Base-by-base conservation (phyloP, 2,329 filamentous ascomycete genomes). In the Fusarium nelsonii region DNA sequence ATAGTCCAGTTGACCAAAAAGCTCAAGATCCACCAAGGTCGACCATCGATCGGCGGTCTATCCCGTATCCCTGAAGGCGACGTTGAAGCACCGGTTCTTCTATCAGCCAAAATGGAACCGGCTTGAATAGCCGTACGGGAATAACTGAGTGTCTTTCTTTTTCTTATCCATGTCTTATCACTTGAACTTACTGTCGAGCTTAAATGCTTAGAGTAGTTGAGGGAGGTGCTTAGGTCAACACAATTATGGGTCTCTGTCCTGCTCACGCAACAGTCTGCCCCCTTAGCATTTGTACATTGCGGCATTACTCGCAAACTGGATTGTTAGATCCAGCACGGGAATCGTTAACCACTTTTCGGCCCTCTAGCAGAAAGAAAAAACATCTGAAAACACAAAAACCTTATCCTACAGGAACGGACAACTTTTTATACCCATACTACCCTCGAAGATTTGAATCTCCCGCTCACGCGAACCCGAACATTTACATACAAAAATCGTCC, bases 1-100 rank as follows among this genome's bases (percentile, higher is more conserved):
- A 89, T 97, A 48, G 85, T 93, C 18, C 93, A 93, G 76, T 82
- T 97, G 68, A 95, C 94, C 77, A 92, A 97, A 78, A 97, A 95
- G 79, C 84, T 97, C 32, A 89, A 92, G 63, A 82, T 97, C 36
- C 88, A 91, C 46, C 68, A 75, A 18, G 71, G 72, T 3, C 70
- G 77, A 12, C 68, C 73, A 4, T 74, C 78, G 4, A 80, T 86
- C 53, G 84, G 85, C 4, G 84, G 84, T 0, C 75, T 88, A 11
- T 84, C 85, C 4, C 81, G 85, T 34, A 88, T 88, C 53, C 85
- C 85, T 0, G 86, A 88, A 71, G 85, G 85, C n/a, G 86, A 88
- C 53, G 79, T 79, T 6, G 86, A 88, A 76, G 81, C 85, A 76
- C 71, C 76, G 18, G 56, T 73, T 39, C 50, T 74, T 45, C 26